phyloP scores from a whole-genome alignment of 1,139 yeast genomes.

The Suhomyces bokatorum region DNA sequence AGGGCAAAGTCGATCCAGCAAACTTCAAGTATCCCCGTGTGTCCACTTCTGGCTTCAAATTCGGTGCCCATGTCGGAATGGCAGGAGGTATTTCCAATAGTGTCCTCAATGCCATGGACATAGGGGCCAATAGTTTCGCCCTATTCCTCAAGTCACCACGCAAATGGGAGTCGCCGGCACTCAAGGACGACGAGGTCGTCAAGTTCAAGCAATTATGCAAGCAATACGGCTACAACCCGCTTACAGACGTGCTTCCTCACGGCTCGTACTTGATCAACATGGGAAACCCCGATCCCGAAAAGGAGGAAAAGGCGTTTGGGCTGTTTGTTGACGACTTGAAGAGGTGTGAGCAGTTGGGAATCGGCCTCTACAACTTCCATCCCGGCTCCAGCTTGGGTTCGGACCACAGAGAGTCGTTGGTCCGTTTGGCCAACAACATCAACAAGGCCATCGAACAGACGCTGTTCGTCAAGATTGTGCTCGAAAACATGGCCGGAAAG shows the following conservation, averaged over 20 bases:
- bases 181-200: constrained; percentile 62
- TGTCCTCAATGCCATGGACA: constrained; percentile 68
- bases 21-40: constrained; percentile 23
- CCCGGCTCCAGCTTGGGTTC: constrained; percentile 89
- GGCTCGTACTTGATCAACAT: constrained; percentile 91
- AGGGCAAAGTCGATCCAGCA: constrained; percentile 6
- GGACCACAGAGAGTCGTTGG: constrained; percentile 64
- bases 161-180: constrained; percentile 84
- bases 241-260: constrained; percentile 84
- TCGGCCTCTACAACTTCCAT: constrained; percentile 88
- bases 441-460: constrained; percentile 78
- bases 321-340: constrained; percentile 85
- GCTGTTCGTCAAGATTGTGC: constrained; percentile 74
- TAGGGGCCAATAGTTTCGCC: constrained; percentile 88
- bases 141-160: constrained; percentile 87
- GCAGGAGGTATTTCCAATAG: constrained; percentile 78
- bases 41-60: constrained; percentile 39
- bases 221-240: constrained; percentile 65
- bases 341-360: constrained; percentile 81
- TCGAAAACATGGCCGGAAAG: constrained; percentile 98
- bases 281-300: constrained; percentile 85
- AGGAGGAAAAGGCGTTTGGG: constrained; percentile 70
- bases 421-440: constrained; percentile 71
- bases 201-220: constrained; percentile 65
- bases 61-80: constrained; percentile 81